Percentiles rank a stretch among this genome's conserved stretches.
Conservation (phyloP, 768 basidiomycete genomes). For the Auriscalpium vulgare region DNA sequence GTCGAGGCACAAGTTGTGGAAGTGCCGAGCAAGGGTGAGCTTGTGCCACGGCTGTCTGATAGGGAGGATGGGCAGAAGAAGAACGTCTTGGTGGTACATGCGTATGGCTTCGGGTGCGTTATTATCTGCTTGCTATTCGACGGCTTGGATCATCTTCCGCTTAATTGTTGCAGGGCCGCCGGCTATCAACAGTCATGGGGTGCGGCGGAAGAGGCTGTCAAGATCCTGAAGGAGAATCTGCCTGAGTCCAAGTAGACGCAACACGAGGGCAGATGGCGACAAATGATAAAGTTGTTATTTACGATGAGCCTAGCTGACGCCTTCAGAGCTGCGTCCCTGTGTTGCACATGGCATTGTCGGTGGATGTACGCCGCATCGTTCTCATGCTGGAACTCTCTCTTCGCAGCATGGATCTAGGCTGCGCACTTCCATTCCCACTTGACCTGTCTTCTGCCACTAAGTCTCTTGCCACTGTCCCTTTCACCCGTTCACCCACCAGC, state of each 20-base stretch:
- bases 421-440: too few species aligned
- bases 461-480: neutral
- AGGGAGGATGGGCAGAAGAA: conserved; percentile 15
- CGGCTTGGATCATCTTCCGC: neutral
- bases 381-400: too few species aligned
- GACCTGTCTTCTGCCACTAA: too few species aligned
- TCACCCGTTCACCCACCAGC: neutral
- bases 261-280: conserved; percentile 10
- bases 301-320: neutral
- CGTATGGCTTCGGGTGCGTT: conserved; percentile 52
- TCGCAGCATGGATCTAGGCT: too few species aligned
- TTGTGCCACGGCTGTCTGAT: conserved; percentile 14
- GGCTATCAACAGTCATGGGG: conserved; percentile 25
- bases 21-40: conserved; percentile 25
- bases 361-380: too few species aligned
- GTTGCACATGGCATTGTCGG: too few species aligned
- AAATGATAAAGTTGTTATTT: neutral
- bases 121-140: conserved; percentile 11
- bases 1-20: conserved; percentile 40
- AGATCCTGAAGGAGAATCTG: conserved; percentile 13
- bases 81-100: conserved; percentile 38
- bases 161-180: conserved; percentile 15
- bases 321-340: neutral
- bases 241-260: conserved; percentile 2
- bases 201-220: conserved; percentile 19